Evolutionary conservation across 2,329 filamentous ascomycete species (phyloP).

Genomic region (Akanthomyces dipterigenus): DNA sequence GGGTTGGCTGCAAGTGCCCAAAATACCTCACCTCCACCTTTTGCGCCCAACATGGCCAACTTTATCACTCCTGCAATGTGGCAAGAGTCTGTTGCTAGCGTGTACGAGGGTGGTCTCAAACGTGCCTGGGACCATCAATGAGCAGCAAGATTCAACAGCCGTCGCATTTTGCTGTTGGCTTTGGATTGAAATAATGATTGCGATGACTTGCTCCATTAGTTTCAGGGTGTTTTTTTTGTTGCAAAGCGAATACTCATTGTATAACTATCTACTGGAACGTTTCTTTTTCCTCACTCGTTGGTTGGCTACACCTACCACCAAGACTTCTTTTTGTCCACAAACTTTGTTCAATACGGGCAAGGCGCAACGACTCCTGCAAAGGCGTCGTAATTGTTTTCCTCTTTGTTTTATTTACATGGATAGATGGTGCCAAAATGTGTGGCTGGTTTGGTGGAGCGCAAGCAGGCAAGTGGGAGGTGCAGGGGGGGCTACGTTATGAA

Average conservation of each 20-base stretch:
- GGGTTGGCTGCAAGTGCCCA: constrained; percentile 39
- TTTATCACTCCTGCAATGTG: constrained; percentile 68
- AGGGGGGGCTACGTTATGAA: not conserved
- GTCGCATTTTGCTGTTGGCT: not conserved
- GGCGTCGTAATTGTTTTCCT: not conserved
- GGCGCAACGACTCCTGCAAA: not conserved
- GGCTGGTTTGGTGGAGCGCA: not conserved
- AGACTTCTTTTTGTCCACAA: not conserved
- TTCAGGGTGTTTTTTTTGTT: not conserved
- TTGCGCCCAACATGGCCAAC: constrained; percentile 41
- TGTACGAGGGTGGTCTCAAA: constrained; percentile 60
- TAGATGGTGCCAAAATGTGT: constrained; percentile 3
- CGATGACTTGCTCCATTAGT: not conserved
- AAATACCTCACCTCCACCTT: constrained; percentile 40
- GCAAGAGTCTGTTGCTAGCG: constrained; percentile 64
- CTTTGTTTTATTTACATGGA: not conserved
- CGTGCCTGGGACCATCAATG: constrained; percentile 46
- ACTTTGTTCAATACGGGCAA: not conserved
- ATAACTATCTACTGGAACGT: not conserved
- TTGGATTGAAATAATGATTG: not conserved
- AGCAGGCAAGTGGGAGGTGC: not conserved
- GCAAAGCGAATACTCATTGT: not conserved
- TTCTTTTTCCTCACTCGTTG: not conserved
- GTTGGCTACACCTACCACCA: not conserved
- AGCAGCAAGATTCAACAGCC: constrained; percentile 13